Evolutionary conservation across 2,329 filamentous ascomycete genomes (phyloP).

Genomic region (Aureobasidium zeae): DNA sequence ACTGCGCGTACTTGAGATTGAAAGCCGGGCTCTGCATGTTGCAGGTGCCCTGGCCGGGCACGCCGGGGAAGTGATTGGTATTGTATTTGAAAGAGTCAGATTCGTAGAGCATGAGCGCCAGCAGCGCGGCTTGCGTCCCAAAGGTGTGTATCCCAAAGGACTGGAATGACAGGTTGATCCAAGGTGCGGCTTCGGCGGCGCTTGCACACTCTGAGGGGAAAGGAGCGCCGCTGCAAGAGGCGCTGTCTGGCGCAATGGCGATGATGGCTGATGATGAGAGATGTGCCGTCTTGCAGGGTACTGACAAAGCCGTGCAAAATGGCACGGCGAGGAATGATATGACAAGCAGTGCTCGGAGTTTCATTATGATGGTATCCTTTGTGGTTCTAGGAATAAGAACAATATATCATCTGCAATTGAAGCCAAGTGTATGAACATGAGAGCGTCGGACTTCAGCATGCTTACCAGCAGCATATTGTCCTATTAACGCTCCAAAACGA

Average conservation of each 20-base stretch:
- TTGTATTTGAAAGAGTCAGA: slow-evolving; percentile 61
- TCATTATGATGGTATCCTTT: background rate
- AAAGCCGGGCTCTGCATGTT: slow-evolving; percentile 54
- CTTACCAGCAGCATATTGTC: too few relatives aligned
- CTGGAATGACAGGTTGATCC: slow-evolving; percentile 48
- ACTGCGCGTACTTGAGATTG: slow-evolving; percentile 48
- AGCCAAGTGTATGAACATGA: too few relatives aligned
- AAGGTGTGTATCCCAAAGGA: slow-evolving; percentile 47
- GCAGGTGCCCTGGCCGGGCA: slow-evolving; percentile 61
- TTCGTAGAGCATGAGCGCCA: slow-evolving; percentile 65
- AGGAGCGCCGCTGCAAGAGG: slow-evolving; percentile 41
- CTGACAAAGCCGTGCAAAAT: background rate
- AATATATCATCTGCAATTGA: too few relatives aligned
- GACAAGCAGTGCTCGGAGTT: slow-evolving; percentile 5
- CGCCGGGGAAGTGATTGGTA: slow-evolving; percentile 53
- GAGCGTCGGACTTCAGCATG: too few relatives aligned
- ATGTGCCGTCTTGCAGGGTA: slow-evolving; percentile 2
- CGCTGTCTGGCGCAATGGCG: slow-evolving; percentile 49
- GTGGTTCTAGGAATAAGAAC: too few relatives aligned
- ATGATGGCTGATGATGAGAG: slow-evolving; percentile 37
- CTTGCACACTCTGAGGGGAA: slow-evolving; percentile 54
- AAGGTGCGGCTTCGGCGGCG: slow-evolving; percentile 50
- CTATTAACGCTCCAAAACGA: too few relatives aligned
- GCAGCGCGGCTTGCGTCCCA: slow-evolving; percentile 58
- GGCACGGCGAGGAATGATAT: slow-evolving; percentile 1